phyloP scores from a whole-genome alignment of 2,329 filamentous ascomycete species.

The Dactylonectria macrodidyma region DNA sequence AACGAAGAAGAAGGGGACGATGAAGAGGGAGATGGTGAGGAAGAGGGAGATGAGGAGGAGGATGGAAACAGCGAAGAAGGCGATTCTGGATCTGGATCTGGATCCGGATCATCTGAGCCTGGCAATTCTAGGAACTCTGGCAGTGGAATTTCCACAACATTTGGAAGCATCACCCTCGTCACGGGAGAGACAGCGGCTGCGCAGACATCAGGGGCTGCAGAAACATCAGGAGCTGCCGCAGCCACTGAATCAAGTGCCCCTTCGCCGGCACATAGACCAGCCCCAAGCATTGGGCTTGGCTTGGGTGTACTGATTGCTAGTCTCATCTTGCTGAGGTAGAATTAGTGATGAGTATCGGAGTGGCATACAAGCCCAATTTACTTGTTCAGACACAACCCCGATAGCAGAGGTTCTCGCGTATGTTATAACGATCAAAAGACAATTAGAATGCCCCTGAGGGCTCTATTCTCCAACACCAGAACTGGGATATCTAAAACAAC shows the following conservation, averaged over 20 bases:
- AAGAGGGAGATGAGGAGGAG: not conserved
- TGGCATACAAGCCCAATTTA: not conserved
- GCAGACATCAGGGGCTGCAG: not conserved
- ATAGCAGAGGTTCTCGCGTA: not conserved
- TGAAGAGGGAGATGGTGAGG: not conserved
- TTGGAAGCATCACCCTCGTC: constrained; percentile 4
- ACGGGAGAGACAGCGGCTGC: not conserved
- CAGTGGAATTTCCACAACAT: not conserved
- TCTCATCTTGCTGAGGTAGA: not conserved
- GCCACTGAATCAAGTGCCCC: not conserved
- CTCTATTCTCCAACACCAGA: constrained; percentile 1
- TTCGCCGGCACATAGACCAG: not conserved
- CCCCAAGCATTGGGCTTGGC: not conserved
- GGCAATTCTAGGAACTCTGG: constrained; percentile 18
- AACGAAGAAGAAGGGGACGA: not conserved
- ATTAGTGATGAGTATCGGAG: no score
- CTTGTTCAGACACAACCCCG: not conserved
- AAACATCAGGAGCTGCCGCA: not conserved
- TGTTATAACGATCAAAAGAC: not conserved
- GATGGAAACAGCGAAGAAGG: constrained; percentile 3
- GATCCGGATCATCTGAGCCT: constrained; percentile 27
- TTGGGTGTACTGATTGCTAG: not conserved
- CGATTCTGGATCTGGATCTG: constrained; percentile 24
- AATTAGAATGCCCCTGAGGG: not conserved
- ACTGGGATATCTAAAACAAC: constrained; percentile 14